Evolutionary conservation across 305 asterid genomes (phyloP), one percentile per base, ranked within the genome.

Genomic region (Fraxinus latifolia): DNA sequence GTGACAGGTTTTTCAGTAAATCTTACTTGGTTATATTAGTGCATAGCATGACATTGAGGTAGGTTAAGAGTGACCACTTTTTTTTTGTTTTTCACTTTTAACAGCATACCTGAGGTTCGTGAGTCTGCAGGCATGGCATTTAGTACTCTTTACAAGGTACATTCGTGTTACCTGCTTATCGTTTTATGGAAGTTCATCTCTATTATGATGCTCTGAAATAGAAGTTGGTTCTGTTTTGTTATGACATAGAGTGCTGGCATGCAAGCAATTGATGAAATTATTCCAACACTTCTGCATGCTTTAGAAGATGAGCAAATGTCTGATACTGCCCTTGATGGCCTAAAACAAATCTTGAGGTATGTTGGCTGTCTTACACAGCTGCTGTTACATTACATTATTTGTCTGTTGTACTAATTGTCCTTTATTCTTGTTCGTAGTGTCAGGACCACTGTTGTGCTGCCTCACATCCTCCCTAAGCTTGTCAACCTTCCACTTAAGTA

Each of bases 211-310:
- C 37, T 75, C 33, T 11, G 76, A 76, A 62, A 50, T 77, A 58
- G 27, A 81, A 74, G 77, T 68, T 70, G 11, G 32, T 47, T 77
- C 15, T 77, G 25, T 37, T 70, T 58, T 42, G 55, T 83, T 68
- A 82, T 79, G 77, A 67, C 78, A 86, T 86, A 96, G 99, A 96
- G 93, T 89, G 99, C 99, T 91, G 99, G 99, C 74, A 50, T 96
- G 93, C 99, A 94, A 93, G 99, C 99, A 81, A 93, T 96, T 77
- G 99, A 96, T 88, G 99, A 96, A 91, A 96, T 96, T 85, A 97
- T 96, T 76, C 99, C 99, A 23, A 94, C 98, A 77, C 94, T 96
- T 77, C 92, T 96, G 81, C 98, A 90, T 88, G 98, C 98, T 83
- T 81, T 96, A 86, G 99, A 96, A 90, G 97, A 96, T 86, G 94